phyloP scores from a whole-genome alignment of 2,329 filamentous ascomycete genomes.

The Calonectria hongkongensis region DNA sequence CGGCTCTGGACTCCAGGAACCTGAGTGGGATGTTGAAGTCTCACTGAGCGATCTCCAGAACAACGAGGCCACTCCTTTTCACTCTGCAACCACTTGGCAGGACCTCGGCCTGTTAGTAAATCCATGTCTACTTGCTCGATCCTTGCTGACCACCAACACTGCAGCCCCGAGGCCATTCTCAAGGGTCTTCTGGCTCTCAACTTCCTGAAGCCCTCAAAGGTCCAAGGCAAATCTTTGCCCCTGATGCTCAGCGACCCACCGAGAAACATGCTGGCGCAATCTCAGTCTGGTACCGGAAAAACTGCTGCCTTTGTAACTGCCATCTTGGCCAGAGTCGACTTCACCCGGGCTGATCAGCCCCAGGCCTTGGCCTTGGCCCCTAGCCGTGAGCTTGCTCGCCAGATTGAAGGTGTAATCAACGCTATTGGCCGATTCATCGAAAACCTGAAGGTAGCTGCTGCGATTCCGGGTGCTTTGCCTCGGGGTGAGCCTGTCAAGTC shows the following conservation, averaged over 20 bases:
- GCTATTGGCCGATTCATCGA: conserved; percentile 90
- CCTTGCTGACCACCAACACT: conserved; percentile 29
- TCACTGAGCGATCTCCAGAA: conserved; percentile 92
- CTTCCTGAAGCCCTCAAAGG: conserved; percentile 97
- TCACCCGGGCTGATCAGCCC: conserved; percentile 79
- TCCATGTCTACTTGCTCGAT: neutral
- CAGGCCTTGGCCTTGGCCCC: conserved; percentile 94
- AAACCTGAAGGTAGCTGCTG: conserved; percentile 84
- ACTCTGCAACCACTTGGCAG: conserved; percentile 88
- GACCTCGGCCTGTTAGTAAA: conserved; percentile 84
- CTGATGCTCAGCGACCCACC: conserved; percentile 92
- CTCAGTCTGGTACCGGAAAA: conserved; percentile 99
- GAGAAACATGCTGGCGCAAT: conserved; percentile 96
- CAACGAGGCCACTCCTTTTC: conserved; percentile 90
- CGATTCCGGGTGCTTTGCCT: conserved; percentile 85
- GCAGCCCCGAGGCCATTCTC: conserved; percentile 74
- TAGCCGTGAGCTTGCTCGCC: conserved; percentile 93
- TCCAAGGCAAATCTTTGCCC: conserved; percentile 95
- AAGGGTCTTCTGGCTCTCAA: conserved; percentile 87
- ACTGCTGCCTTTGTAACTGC: conserved; percentile 97
- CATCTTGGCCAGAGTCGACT: conserved; percentile 89
- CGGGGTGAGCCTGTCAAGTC: conserved; percentile 82
- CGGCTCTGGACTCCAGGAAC: conserved; percentile 78
- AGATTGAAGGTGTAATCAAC: conserved; percentile 90
- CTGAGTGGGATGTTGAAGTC: conserved; percentile 91